Evolutionary conservation across 83 land plant species (phyloP).

Genomic region (Picea abies): DNA sequence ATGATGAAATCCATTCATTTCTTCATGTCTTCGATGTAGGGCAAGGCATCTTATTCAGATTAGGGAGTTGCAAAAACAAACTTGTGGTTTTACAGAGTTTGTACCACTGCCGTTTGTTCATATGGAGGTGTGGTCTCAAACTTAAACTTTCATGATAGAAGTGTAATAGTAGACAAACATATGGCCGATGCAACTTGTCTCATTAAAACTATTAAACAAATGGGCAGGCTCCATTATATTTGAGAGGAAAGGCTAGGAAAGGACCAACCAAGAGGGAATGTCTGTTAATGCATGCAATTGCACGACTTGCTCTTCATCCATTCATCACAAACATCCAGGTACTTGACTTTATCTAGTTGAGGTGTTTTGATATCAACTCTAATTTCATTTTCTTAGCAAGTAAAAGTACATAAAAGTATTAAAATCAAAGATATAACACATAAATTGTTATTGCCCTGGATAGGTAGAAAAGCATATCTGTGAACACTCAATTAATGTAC

Average conservation of each 20-base stretch:
- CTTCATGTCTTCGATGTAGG: constrained; percentile 22
- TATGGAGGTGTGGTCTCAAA: constrained; percentile 35
- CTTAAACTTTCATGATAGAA: neutral
- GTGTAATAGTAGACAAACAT: neutral
- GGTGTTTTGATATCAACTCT: neutral
- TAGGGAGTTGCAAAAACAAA: constrained; percentile 31
- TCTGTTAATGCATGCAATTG: constrained; percentile 44
- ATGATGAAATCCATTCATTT: neutral
- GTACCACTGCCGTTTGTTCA: constrained; percentile 58
- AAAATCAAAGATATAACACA: no score
- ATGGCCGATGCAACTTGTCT: neutral
- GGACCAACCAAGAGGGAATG: constrained; percentile 52
- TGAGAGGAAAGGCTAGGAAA: constrained; percentile 42
- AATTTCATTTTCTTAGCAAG: neutral
- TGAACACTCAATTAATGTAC: no score
- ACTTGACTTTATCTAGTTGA: no score
- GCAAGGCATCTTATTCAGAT: constrained; percentile 40
- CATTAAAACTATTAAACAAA: neutral
- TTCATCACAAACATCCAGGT: constrained; percentile 56
- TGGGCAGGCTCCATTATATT: constrained; percentile 39
- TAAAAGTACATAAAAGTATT: no score
- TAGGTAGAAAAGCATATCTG: no score
- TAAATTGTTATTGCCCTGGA: no score
- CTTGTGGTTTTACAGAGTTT: constrained; percentile 51
- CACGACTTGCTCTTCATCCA: constrained; percentile 50